Base-by-base conservation (phyloP, 1,284 basidiomycete genomes). In the Xerocomus nothofagi region DNA sequence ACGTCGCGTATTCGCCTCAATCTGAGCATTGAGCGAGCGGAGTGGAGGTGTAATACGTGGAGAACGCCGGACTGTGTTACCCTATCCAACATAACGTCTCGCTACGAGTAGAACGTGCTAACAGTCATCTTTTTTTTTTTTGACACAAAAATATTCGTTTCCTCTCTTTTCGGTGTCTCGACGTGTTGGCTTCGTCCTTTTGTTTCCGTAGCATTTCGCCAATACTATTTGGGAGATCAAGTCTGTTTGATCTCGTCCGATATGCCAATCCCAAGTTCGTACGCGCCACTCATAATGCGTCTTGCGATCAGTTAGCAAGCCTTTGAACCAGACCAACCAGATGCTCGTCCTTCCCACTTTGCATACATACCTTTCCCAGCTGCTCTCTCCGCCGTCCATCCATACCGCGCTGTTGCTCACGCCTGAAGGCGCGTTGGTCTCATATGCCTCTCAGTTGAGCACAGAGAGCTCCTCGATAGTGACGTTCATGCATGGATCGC, bases 341-440 rank as follows among this genome's bases (percentile, higher is more conserved):
- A 67, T 67, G 68, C 68, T 70, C 33, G 54, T 69, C 46, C 60
- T 67, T 7, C 53, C 62, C 20, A 34, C 42, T 1, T 49, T 66
- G 26, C 67, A 66, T 41, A 57, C 54, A 0, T 66, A 66, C 45
- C 55, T 67, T 14, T 43, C 51, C 14, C 65, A 67, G 17, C 11
- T 67, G 11, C 63, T 70, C 34, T 63, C 65, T 0, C 67, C 68
- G 2, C 62, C 62, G 0, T 37, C 50, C 6, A 54, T 68, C 53
- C 65, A 66, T 44, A 66, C 62, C 1, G 65, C 67, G 10, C 37
- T 69, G 24, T 29, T 70, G 34, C 44, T 67, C 27, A 68, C 60
- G 0, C 65, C 65, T 4, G 59, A 68, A 27, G 68, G 65, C 14
- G 63, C 67, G 15, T 18, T 69, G 46, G 68, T 69, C 36, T 69